phyloP scores from a whole-genome alignment of 2,329 filamentous ascomycete genomes.

The Chalaropsis thielavioides region DNA sequence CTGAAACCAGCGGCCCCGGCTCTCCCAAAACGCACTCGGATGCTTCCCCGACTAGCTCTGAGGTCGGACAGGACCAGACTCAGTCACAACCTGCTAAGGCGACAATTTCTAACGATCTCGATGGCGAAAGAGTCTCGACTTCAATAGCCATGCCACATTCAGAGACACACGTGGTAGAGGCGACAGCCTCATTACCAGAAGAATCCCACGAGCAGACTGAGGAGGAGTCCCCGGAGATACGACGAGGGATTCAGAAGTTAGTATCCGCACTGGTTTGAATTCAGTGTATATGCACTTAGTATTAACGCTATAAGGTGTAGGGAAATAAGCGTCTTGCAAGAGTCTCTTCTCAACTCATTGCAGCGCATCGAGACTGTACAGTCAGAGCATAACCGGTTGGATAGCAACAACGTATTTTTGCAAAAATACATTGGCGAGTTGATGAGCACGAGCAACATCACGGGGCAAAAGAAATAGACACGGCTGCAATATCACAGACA shows the following conservation, averaged over 20 bases:
- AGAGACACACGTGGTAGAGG: neutral
- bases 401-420: constrained; percentile 91
- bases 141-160: neutral
- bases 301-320: constrained; percentile 31
- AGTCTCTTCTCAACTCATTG: constrained; percentile 75
- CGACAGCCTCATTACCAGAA: neutral
- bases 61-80: neutral
- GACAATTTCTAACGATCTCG: neutral
- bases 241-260: neutral
- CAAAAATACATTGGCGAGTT: constrained; percentile 97
- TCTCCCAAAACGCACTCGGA: too few relatives aligned
- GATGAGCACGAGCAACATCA: constrained; percentile 72
- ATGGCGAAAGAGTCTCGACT: neutral
- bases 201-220: neutral
- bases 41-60: neutral
- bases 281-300: neutral
- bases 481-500: neutral
- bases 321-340: constrained; percentile 78
- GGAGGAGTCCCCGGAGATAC: neutral
- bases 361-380: constrained; percentile 90
- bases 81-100: neutral
- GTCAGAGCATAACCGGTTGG: constrained; percentile 89
- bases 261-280: neutral
- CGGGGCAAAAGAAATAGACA: constrained; percentile 44
- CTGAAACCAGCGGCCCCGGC: neutral